These are phyloP conservation scores for Leishmania turanica DNA, from an alignment of 208 protist genomes.

Conservation along the genomic window DNA sequence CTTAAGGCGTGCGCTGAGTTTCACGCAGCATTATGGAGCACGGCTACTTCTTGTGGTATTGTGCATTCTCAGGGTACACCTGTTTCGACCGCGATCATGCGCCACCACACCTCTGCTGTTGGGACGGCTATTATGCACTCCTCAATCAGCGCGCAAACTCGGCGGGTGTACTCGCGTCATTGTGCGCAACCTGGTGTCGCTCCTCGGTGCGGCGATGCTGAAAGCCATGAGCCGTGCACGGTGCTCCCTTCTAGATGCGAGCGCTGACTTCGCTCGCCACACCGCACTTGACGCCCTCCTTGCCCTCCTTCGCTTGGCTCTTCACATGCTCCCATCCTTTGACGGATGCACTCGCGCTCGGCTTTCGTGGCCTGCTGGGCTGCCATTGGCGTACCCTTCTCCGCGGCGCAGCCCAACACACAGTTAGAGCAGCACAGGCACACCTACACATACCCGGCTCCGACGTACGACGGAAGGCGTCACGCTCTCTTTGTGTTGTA, in stretches of 20 bases:
- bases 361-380: no score
- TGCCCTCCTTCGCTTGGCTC: not conserved
- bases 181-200: not conserved
- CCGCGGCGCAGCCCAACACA: not conserved
- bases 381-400: not conserved
- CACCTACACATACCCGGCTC: not conserved
- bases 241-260: not conserved
- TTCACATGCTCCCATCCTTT: not conserved
- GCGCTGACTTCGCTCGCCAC: not conserved
- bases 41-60: not conserved
- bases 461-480: not conserved
- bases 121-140: not conserved
- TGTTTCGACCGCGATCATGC: not conserved
- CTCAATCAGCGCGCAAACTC: not conserved
- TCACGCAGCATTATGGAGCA: not conserved
- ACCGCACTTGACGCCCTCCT: not conserved
- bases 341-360: not conserved
- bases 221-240: not conserved
- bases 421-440: not conserved
- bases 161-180: not conserved
- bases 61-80: not conserved
- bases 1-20: not conserved
- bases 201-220: not conserved
- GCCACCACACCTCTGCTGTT: not conserved
- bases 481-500: not conserved